Percentiles rank a stretch among this genome's conserved stretches.
These are phyloP conservation scores for Inonotus hispidus DNA, from an alignment of 1,284 basidiomycete species.

Conservation along the genomic window DNA sequence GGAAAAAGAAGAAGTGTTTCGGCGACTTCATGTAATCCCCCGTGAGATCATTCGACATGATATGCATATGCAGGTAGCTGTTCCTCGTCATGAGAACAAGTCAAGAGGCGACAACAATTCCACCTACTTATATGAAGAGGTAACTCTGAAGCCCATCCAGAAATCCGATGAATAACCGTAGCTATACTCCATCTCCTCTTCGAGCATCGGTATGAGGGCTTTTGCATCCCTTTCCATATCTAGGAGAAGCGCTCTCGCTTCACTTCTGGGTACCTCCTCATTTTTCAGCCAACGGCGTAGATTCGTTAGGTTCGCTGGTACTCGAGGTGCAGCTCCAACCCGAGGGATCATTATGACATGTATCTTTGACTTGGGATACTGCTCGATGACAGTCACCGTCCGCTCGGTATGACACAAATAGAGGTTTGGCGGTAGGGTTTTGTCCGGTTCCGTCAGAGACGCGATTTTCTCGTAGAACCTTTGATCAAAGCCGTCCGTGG, in stretches of 20 bases:
- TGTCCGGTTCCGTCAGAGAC: slow-evolving; percentile 48
- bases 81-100: neutral
- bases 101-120: neutral
- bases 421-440: slow-evolving; percentile 48
- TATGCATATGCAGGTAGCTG: slow-evolving; percentile 85
- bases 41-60: slow-evolving; percentile 80
- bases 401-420: slow-evolving; percentile 54
- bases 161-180: slow-evolving; percentile 81
- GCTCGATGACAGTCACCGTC: slow-evolving; percentile 77
- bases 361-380: slow-evolving; percentile 80
- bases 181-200: slow-evolving; percentile 75
- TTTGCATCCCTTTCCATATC: slow-evolving; percentile 54
- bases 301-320: slow-evolving; percentile 7
- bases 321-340: slow-evolving; percentile 27
- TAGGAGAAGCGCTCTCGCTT: slow-evolving; percentile 49
- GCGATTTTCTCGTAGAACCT: slow-evolving; percentile 16
- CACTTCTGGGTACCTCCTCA: slow-evolving; percentile 37
- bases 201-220: slow-evolving; percentile 47
- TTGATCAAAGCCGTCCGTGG: neutral
- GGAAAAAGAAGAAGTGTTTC: slow-evolving; percentile 93
- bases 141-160: slow-evolving; percentile 83
- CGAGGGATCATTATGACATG: slow-evolving; percentile 81
- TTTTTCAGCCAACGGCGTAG: slow-evolving; percentile 5
- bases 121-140: slow-evolving; percentile 70
- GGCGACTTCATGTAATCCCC: slow-evolving; percentile 78